Conservation (phyloP, 1,284 basidiomycete species). For the Rhodotorula sp. region DNA sequence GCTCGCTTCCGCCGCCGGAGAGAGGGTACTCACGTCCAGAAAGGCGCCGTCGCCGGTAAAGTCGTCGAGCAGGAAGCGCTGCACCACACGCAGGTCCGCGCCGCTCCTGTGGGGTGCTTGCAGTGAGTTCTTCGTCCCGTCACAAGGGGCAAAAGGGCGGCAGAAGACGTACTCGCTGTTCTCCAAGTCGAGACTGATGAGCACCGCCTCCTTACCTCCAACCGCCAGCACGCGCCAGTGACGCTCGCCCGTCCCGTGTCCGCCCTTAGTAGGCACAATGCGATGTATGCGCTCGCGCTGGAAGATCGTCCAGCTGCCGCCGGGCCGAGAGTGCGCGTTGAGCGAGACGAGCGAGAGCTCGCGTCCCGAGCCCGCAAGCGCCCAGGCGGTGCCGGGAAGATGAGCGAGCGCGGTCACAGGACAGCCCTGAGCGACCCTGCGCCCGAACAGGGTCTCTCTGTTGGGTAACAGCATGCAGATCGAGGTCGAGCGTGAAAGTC, state of each 20-base stretch:
- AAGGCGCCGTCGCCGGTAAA: conserved; percentile 28
- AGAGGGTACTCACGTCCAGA: conserved; percentile 5
- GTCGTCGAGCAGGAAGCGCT: conserved; percentile 16
- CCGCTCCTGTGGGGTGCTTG: too few species aligned
- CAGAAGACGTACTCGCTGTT: not conserved
- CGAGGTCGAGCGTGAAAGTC: not conserved
- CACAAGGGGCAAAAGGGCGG: too few species aligned
- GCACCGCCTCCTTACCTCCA: conserved; percentile 29
- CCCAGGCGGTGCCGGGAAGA: not conserved
- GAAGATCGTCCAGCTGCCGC: conserved; percentile 3
- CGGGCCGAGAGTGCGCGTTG: not conserved
- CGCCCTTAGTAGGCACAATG: not conserved
- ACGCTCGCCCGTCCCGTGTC: too few species aligned
- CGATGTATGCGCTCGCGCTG: conserved; percentile 27
- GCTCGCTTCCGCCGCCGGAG: not conserved
- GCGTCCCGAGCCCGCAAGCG: not conserved
- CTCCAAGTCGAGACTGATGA: not conserved
- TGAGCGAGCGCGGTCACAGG: conserved; percentile 5
- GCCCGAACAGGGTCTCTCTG: not conserved
- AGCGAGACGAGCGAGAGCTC: conserved; percentile 7
- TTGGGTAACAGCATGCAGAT: not conserved
- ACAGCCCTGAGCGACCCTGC: not conserved
- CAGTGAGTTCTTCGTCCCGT: not conserved
- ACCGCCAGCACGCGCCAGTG: not conserved
- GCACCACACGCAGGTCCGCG: not conserved